Evolutionary conservation across 176 grass and related monocot genomes (phyloP).

Genomic region (Triticum dicoccoides): DNA sequence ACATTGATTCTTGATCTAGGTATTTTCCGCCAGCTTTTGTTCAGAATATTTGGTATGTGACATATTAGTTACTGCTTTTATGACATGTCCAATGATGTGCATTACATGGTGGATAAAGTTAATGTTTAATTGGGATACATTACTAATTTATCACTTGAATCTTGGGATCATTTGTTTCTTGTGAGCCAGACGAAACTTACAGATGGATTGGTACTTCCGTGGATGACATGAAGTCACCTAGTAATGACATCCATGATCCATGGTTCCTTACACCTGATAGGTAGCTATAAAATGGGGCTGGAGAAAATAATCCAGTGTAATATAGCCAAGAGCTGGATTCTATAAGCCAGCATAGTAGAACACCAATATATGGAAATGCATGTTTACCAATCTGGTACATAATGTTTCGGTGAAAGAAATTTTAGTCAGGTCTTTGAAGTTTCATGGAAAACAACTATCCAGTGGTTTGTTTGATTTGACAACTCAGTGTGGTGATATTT

Average conservation of each 20-base stretch:
- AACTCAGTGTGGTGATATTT: constrained; percentile 1
- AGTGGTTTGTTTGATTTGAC: background rate
- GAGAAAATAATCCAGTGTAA: background rate
- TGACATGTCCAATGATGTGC: background rate
- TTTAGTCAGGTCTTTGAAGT: background rate
- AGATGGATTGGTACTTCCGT: background rate
- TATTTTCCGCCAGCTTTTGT: background rate
- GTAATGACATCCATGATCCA: constrained; percentile 8
- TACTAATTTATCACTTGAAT: background rate
- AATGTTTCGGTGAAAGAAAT: background rate
- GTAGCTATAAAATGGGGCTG: background rate
- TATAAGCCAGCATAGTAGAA: background rate
- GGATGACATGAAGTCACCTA: background rate
- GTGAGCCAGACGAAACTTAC: background rate
- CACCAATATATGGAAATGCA: constrained; percentile 15
- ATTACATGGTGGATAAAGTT: background rate
- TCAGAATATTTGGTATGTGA: background rate
- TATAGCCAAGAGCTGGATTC: background rate
- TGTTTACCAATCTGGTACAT: background rate
- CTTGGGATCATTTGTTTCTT: background rate
- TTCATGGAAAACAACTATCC: background rate
- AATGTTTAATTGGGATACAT: background rate
- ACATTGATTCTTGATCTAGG: background rate
- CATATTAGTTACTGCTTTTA: constrained; percentile 3
- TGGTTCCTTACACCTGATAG: constrained; percentile 1